Evolutionary conservation across 352 stramenopile genomes (phyloP).

Genomic region (Elongisporangium undulatum): DNA sequence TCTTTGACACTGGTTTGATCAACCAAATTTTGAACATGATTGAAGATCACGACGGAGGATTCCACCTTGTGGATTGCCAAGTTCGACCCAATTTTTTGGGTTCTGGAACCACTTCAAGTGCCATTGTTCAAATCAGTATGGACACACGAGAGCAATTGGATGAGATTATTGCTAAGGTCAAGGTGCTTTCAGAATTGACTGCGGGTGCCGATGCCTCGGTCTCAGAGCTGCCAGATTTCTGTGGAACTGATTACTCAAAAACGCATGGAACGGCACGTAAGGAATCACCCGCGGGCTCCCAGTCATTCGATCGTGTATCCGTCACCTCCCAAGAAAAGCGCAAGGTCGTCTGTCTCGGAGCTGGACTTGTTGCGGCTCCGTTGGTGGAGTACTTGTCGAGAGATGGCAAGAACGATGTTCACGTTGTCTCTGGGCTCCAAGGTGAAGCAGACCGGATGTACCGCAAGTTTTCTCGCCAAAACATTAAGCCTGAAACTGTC

Average conservation of each 20-base stretch:
- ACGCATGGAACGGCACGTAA: slow-evolving; percentile 44
- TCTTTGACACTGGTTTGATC: slow-evolving; percentile 96
- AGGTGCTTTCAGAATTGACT: slow-evolving; percentile 77
- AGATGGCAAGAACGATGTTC: slow-evolving; percentile 61
- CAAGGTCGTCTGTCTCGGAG: slow-evolving; percentile 86
- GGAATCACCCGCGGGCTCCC: slow-evolving; percentile 16
- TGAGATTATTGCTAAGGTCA: slow-evolving; percentile 83
- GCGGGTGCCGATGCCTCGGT: slow-evolving; percentile 83
- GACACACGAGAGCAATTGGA: slow-evolving; percentile 69
- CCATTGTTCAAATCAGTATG: slow-evolving; percentile 84
- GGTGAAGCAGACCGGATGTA: slow-evolving; percentile 68
- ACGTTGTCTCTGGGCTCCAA: slow-evolving; percentile 70
- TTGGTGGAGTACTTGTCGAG: slow-evolving; percentile 85
- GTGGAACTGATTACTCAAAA: slow-evolving; percentile 72
- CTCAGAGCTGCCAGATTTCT: slow-evolving; percentile 76
- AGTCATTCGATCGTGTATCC: slow-evolving; percentile 13
- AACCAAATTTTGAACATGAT: slow-evolving; percentile 95
- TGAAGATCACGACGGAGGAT: slow-evolving; percentile 83
- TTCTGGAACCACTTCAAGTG: slow-evolving; percentile 47
- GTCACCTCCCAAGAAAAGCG: slow-evolving; percentile 61
- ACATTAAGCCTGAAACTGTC: slow-evolving; percentile 70
- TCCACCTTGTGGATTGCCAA: slow-evolving; percentile 90
- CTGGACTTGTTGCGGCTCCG: slow-evolving; percentile 78
- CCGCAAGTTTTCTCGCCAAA: slow-evolving; percentile 58
- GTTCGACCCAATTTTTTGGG: slow-evolving; percentile 78